Evolutionary conservation across 2,329 filamentous ascomycete species (phyloP).

Genomic region (Malbranchea zuffiana): DNA sequence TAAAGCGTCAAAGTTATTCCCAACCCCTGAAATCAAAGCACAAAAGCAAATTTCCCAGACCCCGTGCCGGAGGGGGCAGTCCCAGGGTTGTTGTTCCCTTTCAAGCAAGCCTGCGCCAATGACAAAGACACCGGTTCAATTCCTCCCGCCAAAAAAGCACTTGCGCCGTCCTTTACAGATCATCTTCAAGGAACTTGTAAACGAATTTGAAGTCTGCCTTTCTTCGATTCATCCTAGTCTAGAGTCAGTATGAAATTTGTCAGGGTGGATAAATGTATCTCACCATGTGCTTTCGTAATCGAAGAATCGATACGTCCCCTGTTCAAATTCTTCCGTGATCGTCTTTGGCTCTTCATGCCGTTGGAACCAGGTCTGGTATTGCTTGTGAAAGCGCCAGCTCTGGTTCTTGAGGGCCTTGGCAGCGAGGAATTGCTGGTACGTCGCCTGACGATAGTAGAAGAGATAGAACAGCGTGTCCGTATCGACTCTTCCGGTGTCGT

Average conservation of each 20-base stretch:
- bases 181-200: slow-evolving; percentile 95
- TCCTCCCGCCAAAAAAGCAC: too few relatives aligned
- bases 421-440: slow-evolving; percentile 88
- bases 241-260: slow-evolving; percentile 14
- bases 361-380: slow-evolving; percentile 99
- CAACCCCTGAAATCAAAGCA: too few relatives aligned
- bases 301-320: slow-evolving; percentile 98
- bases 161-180: slow-evolving; percentile 52
- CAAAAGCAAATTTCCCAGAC: too few relatives aligned
- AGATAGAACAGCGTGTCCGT: slow-evolving; percentile 96
- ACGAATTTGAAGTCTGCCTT: slow-evolving; percentile 98
- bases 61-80: too few relatives aligned
- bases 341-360: slow-evolving; percentile 96
- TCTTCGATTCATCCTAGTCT: slow-evolving; percentile 83
- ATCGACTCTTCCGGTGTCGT: slow-evolving; percentile 65
- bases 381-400: slow-evolving; percentile 98
- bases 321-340: slow-evolving; percentile 97
- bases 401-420: slow-evolving; percentile 96
- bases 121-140: not conserved
- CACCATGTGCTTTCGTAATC: slow-evolving; percentile 99
- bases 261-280: slow-evolving; percentile 28
- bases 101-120: too few relatives aligned
- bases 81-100: too few relatives aligned
- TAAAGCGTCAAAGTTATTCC: too few relatives aligned
- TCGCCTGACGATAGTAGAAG: slow-evolving; percentile 97